phyloP scores from a whole-genome alignment of 306 rosid species.

The Echinosophora koreensis region DNA sequence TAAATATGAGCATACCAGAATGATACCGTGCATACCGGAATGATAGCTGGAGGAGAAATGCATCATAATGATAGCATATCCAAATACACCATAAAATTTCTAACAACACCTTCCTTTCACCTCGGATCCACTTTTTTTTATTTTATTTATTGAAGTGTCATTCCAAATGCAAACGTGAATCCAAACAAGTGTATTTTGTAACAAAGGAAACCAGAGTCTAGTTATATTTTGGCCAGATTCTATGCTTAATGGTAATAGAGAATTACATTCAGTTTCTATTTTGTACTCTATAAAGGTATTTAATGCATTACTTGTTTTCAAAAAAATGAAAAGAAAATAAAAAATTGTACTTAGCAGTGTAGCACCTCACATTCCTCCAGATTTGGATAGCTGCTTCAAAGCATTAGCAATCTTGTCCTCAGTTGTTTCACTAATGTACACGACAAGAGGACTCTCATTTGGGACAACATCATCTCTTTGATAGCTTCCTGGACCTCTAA shows the following conservation, averaged over 20 bases:
- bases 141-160: too few species aligned
- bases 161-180: too few species aligned
- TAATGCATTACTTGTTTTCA: background rate
- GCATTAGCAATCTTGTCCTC: constrained; percentile 47
- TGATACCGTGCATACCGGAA: too few species aligned
- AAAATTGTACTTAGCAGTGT: background rate
- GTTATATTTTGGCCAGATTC: constrained; percentile 5
- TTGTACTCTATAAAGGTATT: constrained; percentile 17
- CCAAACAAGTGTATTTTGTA: background rate
- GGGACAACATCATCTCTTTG: constrained; percentile 76
- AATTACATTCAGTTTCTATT: constrained; percentile 46
- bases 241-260: background rate
- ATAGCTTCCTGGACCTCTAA: constrained; percentile 81
- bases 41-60: too few species aligned
- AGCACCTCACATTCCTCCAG: constrained; percentile 44
- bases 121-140: too few species aligned
- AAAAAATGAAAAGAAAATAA: background rate
- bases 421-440: constrained; percentile 33
- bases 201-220: constrained; percentile 12
- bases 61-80: too few species aligned
- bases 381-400: constrained; percentile 47
- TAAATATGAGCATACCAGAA: too few species aligned
- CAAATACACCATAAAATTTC: background rate
- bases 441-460: constrained; percentile 66
- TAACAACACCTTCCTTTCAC: too few species aligned